These are phyloP conservation scores for Wickerhamiella allomyrinae DNA, from an alignment of 805 yeast genomes.

Conservation along the genomic window DNA sequence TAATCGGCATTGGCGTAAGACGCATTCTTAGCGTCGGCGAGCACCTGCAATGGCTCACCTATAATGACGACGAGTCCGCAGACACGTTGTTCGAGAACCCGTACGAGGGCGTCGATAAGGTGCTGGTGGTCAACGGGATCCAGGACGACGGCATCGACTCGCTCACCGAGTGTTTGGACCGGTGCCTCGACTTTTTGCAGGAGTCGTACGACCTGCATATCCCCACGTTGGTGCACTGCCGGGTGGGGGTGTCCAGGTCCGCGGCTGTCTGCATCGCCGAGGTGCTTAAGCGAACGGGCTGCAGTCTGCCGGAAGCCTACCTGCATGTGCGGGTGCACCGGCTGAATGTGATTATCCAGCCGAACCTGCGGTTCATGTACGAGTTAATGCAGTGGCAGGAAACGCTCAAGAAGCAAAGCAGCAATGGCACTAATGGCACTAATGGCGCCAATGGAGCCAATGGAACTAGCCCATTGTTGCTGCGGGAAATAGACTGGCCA, in stretches of 20 bases:
- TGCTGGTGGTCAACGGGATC: constrained; percentile 53
- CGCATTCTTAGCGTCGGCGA: constrained; percentile 84
- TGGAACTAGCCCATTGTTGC: constrained; percentile 14
- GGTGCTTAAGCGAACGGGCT: constrained; percentile 61
- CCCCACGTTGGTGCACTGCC: constrained; percentile 69
- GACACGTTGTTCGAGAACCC: constrained; percentile 1
- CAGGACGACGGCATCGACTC: constrained; percentile 89
- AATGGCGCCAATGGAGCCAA: no score
- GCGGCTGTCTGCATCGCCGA: constrained; percentile 95
- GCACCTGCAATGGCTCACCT: constrained; percentile 44
- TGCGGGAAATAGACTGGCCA: constrained; percentile 76
- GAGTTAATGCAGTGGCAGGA: constrained; percentile 62
- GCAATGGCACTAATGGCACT: constrained; percentile 9
- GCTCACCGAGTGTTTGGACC: constrained; percentile 44
- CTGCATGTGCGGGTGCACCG: constrained; percentile 79
- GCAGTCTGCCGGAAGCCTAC: constrained; percentile 66
- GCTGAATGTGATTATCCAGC: constrained; percentile 85
- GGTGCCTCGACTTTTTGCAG: constrained; percentile 53
- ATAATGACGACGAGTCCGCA: constrained; percentile 2
- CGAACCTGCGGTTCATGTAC: constrained; percentile 81
- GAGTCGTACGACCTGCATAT: constrained; percentile 16
- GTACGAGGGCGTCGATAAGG: constrained; percentile 28
- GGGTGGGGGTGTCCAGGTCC: constrained; percentile 89
- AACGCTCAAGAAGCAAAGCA: constrained; percentile 24
- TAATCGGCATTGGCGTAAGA: constrained; percentile 51